Conservation (phyloP, 1,284 basidiomycete genomes). For the Puccinia horiana region DNA sequence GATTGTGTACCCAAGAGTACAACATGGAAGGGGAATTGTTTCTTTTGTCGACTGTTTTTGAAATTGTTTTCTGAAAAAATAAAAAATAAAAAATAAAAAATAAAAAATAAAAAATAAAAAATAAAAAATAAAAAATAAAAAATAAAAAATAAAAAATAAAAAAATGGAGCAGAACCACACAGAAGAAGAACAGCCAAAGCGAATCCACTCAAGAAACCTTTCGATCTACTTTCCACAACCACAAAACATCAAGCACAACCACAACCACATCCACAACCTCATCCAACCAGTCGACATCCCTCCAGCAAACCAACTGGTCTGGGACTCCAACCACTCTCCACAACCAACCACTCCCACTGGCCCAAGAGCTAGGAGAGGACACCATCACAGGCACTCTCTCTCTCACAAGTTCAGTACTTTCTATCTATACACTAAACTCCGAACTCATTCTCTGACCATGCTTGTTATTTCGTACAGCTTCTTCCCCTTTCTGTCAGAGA, state of each 20-base stretch:
- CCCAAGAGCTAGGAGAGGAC: conserved; percentile 51
- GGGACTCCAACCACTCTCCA: conserved; percentile 46
- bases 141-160: too few relatives aligned
- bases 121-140: too few relatives aligned
- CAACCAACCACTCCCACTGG: not conserved
- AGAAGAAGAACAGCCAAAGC: conserved; percentile 50
- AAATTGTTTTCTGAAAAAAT: too few relatives aligned
- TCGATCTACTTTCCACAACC: conserved; percentile 86
- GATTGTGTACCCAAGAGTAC: too few relatives aligned
- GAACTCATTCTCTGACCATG: not conserved
- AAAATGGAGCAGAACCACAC: not conserved
- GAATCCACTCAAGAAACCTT: conserved; percentile 84
- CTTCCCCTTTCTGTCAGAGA: conserved; percentile 78
- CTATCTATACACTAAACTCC: not conserved
- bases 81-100: too few relatives aligned
- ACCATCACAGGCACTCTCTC: conserved; percentile 78
- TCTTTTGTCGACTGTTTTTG: too few relatives aligned
- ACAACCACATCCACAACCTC: not conserved
- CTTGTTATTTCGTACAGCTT: conserved; percentile 61
- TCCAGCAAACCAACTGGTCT: conserved; percentile 53
- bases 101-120: too few relatives aligned
- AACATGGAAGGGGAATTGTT: too few relatives aligned
- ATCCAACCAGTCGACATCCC: conserved; percentile 62
- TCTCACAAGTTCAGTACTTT: conserved; percentile 69
- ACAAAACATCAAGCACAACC: conserved; percentile 54